Evolutionary conservation across 129 eudicot species (phyloP).

Genomic region (Scalesia atractyloides): DNA sequence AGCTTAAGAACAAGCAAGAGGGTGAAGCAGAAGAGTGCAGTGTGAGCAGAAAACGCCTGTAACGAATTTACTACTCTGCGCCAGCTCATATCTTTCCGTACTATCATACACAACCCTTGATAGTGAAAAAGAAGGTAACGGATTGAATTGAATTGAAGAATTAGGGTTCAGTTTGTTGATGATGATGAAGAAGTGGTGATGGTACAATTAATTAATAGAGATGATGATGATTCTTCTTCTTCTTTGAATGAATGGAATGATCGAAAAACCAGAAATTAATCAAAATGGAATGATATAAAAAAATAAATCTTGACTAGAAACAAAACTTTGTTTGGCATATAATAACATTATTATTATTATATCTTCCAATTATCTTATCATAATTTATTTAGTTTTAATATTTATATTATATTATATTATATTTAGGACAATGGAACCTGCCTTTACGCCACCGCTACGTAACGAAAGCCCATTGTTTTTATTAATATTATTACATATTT

Average conservation of each 20-base stretch:
- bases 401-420: too few relatives aligned
- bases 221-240: background rate
- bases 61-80: constrained; percentile 49
- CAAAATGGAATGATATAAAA: background rate
- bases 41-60: constrained; percentile 49
- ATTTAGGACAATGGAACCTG: background rate
- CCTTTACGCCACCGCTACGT: constrained; percentile 43
- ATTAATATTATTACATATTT: constrained; percentile 11
- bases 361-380: too few relatives aligned
- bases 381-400: too few relatives aligned
- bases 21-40: constrained; percentile 52
- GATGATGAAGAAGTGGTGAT: too few relatives aligned
- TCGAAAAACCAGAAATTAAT: background rate
- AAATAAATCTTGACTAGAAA: constrained; percentile 13
- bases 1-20: constrained; percentile 50
- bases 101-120: constrained; percentile 30
- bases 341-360: background rate
- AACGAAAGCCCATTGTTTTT: constrained; percentile 27
- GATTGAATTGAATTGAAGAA: too few relatives aligned
- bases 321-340: constrained; percentile 16
- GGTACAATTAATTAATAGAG: background rate
- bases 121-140: too few relatives aligned
- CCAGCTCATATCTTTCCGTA: constrained; percentile 52
- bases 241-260: constrained; percentile 19
- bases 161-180: too few relatives aligned